Evolutionary conservation across 768 basidiomycete species (phyloP).

Genomic region (Pholiota conissans): DNA sequence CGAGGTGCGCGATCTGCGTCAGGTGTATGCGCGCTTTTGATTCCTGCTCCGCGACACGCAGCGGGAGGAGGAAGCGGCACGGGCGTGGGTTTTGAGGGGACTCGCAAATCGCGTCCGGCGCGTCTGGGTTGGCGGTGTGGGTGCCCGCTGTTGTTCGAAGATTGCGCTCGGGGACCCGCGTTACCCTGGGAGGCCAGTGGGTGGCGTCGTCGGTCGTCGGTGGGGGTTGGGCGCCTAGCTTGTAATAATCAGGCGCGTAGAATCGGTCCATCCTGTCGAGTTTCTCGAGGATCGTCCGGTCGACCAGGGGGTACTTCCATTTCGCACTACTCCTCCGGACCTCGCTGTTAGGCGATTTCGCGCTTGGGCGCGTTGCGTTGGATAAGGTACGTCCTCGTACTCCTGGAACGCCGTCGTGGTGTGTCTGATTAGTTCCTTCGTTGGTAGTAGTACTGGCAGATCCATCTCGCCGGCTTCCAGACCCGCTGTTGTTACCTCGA

Average conservation of each 20-base stretch:
- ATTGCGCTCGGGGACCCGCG: slow-evolving; percentile 6
- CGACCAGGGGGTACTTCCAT: slow-evolving; percentile 19
- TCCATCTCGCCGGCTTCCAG: not conserved
- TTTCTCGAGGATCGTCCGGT: slow-evolving; percentile 15
- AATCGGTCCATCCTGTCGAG: slow-evolving; percentile 19
- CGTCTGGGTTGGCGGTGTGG: too few species aligned
- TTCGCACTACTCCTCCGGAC: not conserved
- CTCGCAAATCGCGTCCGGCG: slow-evolving; percentile 12
- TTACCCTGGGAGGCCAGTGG: slow-evolving; percentile 2
- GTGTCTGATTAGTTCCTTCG: not conserved
- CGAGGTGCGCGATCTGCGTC: slow-evolving; percentile 50
- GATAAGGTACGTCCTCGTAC: too few species aligned
- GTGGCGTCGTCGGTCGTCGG: slow-evolving; percentile 1
- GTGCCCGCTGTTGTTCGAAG: too few species aligned
- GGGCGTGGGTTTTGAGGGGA: slow-evolving; percentile 17
- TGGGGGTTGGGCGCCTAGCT: slow-evolving; percentile 7
- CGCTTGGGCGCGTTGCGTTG: not conserved
- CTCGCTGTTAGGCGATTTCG: not conserved
- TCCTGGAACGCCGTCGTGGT: not conserved
- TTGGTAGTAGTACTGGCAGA: not conserved
- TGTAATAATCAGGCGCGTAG: slow-evolving; percentile 12
- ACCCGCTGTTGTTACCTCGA: not conserved
- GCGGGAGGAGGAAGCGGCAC: slow-evolving; percentile 50
- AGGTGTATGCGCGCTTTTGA: slow-evolving; percentile 59
- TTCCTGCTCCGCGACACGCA: slow-evolving; percentile 56